Percentiles rank a stretch among this genome's conserved stretches.
Evolutionary conservation across 345 rosid species (phyloP).

Genomic region (Camelina neglecta): DNA sequence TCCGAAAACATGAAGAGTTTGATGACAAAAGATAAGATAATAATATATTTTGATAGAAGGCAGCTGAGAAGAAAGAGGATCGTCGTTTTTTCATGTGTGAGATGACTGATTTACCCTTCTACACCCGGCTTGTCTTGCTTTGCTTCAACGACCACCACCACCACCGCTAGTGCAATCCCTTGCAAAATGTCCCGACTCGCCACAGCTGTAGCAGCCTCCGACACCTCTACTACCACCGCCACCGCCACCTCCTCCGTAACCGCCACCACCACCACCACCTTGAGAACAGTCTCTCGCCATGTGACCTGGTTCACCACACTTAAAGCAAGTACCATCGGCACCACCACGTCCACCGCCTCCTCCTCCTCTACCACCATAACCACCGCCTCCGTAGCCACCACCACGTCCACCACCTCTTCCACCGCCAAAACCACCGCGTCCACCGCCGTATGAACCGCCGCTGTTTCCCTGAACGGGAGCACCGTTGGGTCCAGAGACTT

Average conservation of each 20-base stretch:
- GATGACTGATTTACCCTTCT: not conserved
- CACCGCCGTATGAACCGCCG: constrained; percentile 39
- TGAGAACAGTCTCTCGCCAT: constrained; percentile 50
- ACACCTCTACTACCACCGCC: constrained; percentile 57
- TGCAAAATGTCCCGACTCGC: constrained; percentile 80
- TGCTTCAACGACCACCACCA: constrained; percentile 48
- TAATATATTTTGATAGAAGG: not conserved
- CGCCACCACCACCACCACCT: constrained; percentile 51
- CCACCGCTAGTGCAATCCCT: constrained; percentile 69
- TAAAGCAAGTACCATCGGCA: constrained; percentile 51
- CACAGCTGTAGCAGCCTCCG: constrained; percentile 75
- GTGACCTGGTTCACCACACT: constrained; percentile 47
- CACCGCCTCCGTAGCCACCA: constrained; percentile 34
- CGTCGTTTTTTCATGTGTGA: not conserved
- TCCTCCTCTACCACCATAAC: constrained; percentile 44
- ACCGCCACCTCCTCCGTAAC: constrained; percentile 45
- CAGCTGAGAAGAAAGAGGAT: constrained; percentile 2
- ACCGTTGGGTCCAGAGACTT: constrained; percentile 71
- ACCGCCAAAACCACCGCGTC: constrained; percentile 44
- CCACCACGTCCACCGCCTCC: constrained; percentile 60
- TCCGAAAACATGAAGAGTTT: not conserved
- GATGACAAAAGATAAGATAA: not conserved
- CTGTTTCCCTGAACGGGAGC: constrained; percentile 36
- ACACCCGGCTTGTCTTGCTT: not conserved
- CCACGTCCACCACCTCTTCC: constrained; percentile 50